These are phyloP conservation scores for Chaetoceros muelleri DNA, from an alignment of 108 stramenopile species.

Conservation along the genomic window DNA sequence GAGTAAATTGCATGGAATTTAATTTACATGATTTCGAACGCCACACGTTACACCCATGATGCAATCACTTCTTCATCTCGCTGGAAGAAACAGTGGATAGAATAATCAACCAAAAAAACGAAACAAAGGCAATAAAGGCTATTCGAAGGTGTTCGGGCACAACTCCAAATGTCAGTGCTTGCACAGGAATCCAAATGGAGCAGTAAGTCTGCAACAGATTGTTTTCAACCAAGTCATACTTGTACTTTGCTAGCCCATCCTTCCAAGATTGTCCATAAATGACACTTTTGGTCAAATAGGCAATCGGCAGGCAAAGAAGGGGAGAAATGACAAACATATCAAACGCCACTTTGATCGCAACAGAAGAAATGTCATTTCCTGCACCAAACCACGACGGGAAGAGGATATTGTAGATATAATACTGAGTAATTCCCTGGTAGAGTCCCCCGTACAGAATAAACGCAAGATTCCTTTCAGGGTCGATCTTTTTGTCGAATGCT, in stretches of 20 bases:
- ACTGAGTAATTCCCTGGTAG: constrained; percentile 39
- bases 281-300: constrained; percentile 26
- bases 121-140: constrained; percentile 33
- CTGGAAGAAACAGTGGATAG: constrained; percentile 20
- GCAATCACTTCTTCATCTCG: background rate
- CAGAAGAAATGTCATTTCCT: constrained; percentile 14
- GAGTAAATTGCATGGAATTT: too few species aligned
- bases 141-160: constrained; percentile 45
- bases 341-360: constrained; percentile 20
- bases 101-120: constrained; percentile 55
- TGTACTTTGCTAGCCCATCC: constrained; percentile 12
- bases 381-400: constrained; percentile 25
- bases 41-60: background rate
- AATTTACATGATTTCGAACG: too few species aligned
- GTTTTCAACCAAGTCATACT: constrained; percentile 29
- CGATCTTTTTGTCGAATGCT: constrained; percentile 10
- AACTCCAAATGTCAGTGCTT: constrained; percentile 38
- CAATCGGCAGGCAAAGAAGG: constrained; percentile 32
- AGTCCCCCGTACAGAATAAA: constrained; percentile 47
- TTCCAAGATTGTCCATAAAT: constrained; percentile 1
- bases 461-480: constrained; percentile 23
- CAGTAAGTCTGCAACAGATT: constrained; percentile 49
- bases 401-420: constrained; percentile 30
- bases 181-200: constrained; percentile 37
- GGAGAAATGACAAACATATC: constrained; percentile 33